Conservation (phyloP, 2,329 filamentous ascomycete genomes). For the Didymella exigua region DNA sequence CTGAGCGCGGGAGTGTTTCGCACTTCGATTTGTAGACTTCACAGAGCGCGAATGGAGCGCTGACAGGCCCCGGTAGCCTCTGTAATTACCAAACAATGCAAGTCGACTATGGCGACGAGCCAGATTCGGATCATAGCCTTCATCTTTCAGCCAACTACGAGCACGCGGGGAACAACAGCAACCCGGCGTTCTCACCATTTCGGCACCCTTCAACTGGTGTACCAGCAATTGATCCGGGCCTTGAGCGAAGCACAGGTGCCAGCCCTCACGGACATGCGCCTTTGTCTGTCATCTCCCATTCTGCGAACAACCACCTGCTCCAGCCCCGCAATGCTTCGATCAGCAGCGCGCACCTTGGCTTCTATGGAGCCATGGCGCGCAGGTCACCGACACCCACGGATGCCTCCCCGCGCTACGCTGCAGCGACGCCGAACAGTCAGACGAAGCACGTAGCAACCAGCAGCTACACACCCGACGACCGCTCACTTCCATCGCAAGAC, state of each 20-base stretch:
- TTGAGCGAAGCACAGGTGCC: constrained; percentile 43
- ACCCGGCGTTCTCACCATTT: constrained; percentile 42
- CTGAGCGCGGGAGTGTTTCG: constrained; percentile 15
- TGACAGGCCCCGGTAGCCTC: constrained; percentile 35
- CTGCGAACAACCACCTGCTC: constrained; percentile 40
- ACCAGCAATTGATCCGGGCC: constrained; percentile 45
- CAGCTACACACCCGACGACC: constrained; percentile 53
- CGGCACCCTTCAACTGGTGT: constrained; percentile 39
- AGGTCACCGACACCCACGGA: constrained; percentile 45
- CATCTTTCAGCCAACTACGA: constrained; percentile 44
- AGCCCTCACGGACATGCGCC: constrained; percentile 45
- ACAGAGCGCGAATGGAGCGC: constrained; percentile 38
- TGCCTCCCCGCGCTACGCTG: constrained; percentile 48
- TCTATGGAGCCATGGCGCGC: constrained; percentile 48
- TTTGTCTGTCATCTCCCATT: constrained; percentile 40
- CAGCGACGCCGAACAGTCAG: constrained; percentile 44
- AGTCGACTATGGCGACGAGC: constrained; percentile 44
- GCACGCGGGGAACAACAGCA: constrained; percentile 35
- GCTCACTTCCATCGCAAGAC: constrained; percentile 67
- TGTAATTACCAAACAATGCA: constrained; percentile 42
- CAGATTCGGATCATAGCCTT: constrained; percentile 42
- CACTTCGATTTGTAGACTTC: constrained; percentile 29
- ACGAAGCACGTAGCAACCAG: constrained; percentile 37
- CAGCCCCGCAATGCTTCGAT: constrained; percentile 45
- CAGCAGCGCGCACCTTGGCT: constrained; percentile 37